phyloP scores from a whole-genome alignment of 306 rosid genomes.

The Sesbania bispinosa region DNA sequence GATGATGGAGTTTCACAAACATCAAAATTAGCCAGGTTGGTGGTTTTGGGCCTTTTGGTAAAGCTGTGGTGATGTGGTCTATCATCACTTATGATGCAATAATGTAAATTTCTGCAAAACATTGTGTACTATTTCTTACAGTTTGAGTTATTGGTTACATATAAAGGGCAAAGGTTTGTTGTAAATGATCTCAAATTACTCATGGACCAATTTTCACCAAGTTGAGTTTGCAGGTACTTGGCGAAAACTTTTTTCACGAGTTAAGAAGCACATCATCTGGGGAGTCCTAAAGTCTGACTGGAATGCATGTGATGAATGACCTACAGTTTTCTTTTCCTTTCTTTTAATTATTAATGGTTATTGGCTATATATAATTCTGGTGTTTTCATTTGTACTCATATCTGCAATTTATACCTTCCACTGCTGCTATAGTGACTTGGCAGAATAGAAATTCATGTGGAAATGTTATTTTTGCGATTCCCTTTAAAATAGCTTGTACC shows the following conservation, averaged over 20 bases:
- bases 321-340: constrained; percentile 4
- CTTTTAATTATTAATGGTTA: constrained; percentile 8
- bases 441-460: constrained; percentile 5
- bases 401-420: neutral
- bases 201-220: constrained; percentile 95
- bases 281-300: constrained; percentile 97
- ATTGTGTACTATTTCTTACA: constrained; percentile 22
- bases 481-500: neutral
- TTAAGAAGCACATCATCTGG: constrained; percentile 98
- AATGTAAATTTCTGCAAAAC: constrained; percentile 21
- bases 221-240: constrained; percentile 93
- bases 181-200: constrained; percentile 96
- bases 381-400: neutral
- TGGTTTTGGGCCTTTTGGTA: constrained; percentile 20
- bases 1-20: constrained; percentile 96
- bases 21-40: constrained; percentile 98
- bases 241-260: constrained; percentile 93
- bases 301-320: constrained; percentile 83
- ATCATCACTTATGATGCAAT: neutral
- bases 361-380: neutral
- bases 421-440: neutral
- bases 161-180: constrained; percentile 93
- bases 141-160: constrained; percentile 91
- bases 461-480: neutral
- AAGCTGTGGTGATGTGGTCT: constrained; percentile 14